Conservation (phyloP, 495 filamentous ascomycete genomes). For the Terfezia boudieri region DNA sequence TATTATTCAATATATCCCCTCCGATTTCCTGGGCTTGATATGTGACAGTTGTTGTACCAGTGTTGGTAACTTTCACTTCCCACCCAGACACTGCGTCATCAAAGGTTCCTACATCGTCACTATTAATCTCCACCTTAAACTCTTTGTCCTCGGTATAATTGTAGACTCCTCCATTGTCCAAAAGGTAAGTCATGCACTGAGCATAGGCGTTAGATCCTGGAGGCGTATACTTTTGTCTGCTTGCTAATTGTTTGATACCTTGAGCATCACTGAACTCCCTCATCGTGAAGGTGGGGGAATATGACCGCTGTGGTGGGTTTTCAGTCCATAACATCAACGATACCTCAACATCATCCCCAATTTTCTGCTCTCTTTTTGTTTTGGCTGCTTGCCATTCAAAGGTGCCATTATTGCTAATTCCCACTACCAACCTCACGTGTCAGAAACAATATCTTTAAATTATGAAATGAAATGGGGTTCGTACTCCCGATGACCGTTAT, state of each 20-base stretch:
- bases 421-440: background rate
- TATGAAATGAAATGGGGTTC: background rate
- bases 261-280: background rate
- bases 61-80: slow-evolving; percentile 1
- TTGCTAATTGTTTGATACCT: background rate
- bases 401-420: slow-evolving; percentile 12
- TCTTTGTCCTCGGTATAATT: slow-evolving; percentile 8
- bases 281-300: slow-evolving; percentile 13
- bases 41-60: background rate
- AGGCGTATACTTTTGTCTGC: background rate
- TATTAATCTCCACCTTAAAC: slow-evolving; percentile 1
- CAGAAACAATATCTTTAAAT: background rate
- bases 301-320: slow-evolving; percentile 10
- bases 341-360: slow-evolving; percentile 12
- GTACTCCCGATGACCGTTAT: slow-evolving; percentile 11
- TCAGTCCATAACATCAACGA: slow-evolving; percentile 16
- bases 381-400: slow-evolving; percentile 12
- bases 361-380: slow-evolving; percentile 5
- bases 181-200: background rate
- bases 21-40: background rate
- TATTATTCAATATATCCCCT: background rate
- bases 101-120: slow-evolving; percentile 1
- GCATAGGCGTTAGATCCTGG: slow-evolving; percentile 6
- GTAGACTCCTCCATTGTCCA: slow-evolving; percentile 13
- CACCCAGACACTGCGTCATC: slow-evolving; percentile 1